Conservation (phyloP, 2,329 filamentous ascomycete species). For the Paradendryphiella salina region DNA sequence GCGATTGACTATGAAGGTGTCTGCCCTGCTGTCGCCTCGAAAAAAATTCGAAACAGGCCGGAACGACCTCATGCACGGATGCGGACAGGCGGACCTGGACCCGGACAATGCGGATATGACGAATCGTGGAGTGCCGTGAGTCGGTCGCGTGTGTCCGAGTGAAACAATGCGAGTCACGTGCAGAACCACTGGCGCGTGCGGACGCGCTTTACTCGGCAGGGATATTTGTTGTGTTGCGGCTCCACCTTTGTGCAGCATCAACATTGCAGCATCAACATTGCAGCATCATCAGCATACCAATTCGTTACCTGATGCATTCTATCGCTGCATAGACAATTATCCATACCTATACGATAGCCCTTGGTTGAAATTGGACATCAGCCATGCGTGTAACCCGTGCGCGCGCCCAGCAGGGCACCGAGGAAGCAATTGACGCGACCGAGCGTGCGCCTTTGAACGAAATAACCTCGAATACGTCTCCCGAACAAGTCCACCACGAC, state of each 20-base stretch:
- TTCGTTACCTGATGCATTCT: slow-evolving; percentile 21
- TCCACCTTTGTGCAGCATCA: slow-evolving; percentile 18
- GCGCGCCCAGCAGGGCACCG: slow-evolving; percentile 47
- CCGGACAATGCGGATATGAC: background rate
- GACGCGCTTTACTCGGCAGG: slow-evolving; percentile 13
- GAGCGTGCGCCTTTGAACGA: slow-evolving; percentile 48
- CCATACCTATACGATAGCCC: slow-evolving; percentile 2
- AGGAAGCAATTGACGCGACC: slow-evolving; percentile 43
- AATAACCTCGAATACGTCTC: slow-evolving; percentile 44
- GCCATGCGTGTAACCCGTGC: slow-evolving; percentile 52
- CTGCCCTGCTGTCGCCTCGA: slow-evolving; percentile 3
- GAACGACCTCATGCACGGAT: slow-evolving; percentile 9
- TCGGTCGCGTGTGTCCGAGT: slow-evolving; percentile 8
- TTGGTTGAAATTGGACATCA: slow-evolving; percentile 4
- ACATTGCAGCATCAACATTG: slow-evolving; percentile 24
- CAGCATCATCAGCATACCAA: slow-evolving; percentile 23
- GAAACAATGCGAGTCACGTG: slow-evolving; percentile 21
- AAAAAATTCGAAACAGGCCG: background rate
- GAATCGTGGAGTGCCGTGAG: slow-evolving; percentile 9
- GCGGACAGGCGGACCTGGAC: background rate
- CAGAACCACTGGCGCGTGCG: slow-evolving; percentile 13
- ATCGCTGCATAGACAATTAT: slow-evolving; percentile 13
- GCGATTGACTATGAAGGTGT: slow-evolving; percentile 1
- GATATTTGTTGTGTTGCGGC: slow-evolving; percentile 27
- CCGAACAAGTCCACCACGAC: slow-evolving; percentile 21